phyloP scores from a whole-genome alignment of 2,329 filamentous ascomycete genomes.

The Ophiostoma australiae region DNA sequence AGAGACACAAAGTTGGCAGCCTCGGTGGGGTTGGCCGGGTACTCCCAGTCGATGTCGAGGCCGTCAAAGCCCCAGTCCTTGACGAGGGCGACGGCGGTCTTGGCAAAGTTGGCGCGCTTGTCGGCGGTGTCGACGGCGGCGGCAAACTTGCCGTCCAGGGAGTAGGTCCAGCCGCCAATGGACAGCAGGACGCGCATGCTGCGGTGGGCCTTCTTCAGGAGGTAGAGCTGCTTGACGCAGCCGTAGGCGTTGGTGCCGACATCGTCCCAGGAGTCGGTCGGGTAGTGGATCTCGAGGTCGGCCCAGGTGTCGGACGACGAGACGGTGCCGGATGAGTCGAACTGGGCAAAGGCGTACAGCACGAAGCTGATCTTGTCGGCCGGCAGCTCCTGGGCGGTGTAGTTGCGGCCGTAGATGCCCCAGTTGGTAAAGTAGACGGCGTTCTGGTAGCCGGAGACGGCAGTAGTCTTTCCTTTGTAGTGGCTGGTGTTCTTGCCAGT shows the following conservation, averaged over 20 bases:
- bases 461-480: background rate
- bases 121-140: conserved; percentile 57
- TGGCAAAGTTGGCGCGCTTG: conserved; percentile 63
- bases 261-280: conserved; percentile 63
- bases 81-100: conserved; percentile 62
- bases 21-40: conserved; percentile 37
- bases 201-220: conserved; percentile 72
- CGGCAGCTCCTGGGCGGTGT: conserved; percentile 65
- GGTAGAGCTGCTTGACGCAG: conserved; percentile 71
- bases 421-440: conserved; percentile 49
- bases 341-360: conserved; percentile 76
- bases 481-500: background rate
- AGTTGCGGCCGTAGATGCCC: conserved; percentile 71
- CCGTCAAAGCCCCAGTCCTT: conserved; percentile 60
- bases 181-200: conserved; percentile 72
- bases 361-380: conserved; percentile 68
- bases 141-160: conserved; percentile 59
- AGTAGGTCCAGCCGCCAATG: conserved; percentile 85
- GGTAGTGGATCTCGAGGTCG: conserved; percentile 68
- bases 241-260: conserved; percentile 70
- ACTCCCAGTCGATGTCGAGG: conserved; percentile 41
- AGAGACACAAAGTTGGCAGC: conserved; percentile 44
- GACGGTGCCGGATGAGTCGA: conserved; percentile 66
- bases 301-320: conserved; percentile 65
- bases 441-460: conserved; percentile 39